These are phyloP conservation scores for Sarcodon aspratus DNA, from an alignment of 768 basidiomycete genomes.

Conservation along the genomic window DNA sequence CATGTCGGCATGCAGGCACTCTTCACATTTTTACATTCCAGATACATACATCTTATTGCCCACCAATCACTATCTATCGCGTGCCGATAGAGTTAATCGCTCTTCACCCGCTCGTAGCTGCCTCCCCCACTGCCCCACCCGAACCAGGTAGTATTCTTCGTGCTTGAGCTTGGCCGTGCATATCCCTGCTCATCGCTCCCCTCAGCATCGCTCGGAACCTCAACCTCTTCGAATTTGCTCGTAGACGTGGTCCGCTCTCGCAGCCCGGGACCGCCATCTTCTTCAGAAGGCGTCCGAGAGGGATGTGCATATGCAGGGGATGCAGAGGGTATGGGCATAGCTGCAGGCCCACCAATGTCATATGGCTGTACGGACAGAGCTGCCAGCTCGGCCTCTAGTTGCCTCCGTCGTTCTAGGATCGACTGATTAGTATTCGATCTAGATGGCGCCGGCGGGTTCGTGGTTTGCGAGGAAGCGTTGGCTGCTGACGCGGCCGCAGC, in stretches of 20 bases:
- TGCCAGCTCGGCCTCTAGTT: slow-evolving; percentile 49
- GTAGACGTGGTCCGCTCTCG: slow-evolving; percentile 32
- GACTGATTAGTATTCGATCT: slow-evolving; percentile 6
- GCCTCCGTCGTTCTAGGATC: slow-evolving; percentile 30
- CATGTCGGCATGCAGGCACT: no score
- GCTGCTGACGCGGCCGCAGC: slow-evolving; percentile 20
- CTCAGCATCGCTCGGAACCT: slow-evolving; percentile 61
- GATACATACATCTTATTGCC: no score
- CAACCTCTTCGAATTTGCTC: slow-evolving; percentile 48
- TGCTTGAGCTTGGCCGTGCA: slow-evolving; percentile 14
- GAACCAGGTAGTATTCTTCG: slow-evolving; percentile 32
- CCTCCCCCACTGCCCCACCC: slow-evolving; percentile 28
- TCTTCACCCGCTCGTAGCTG: slow-evolving; percentile 43
- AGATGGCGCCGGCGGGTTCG: slow-evolving; percentile 20
- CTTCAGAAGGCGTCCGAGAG: slow-evolving; percentile 23
- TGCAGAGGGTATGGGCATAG: slow-evolving; percentile 22
- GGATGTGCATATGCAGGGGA: slow-evolving; percentile 15
- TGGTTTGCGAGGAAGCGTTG: slow-evolving; percentile 11
- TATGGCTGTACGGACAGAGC: slow-evolving; percentile 22
- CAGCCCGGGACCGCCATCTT: slow-evolving; percentile 5
- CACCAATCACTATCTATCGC: background rate
- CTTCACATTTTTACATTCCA: no score
- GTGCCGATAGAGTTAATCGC: slow-evolving; percentile 20
- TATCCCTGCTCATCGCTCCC: slow-evolving; percentile 26
- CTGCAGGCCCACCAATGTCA: slow-evolving; percentile 10